Evolutionary conservation across 768 basidiomycete species (phyloP).

Genomic region (Postia placenta): DNA sequence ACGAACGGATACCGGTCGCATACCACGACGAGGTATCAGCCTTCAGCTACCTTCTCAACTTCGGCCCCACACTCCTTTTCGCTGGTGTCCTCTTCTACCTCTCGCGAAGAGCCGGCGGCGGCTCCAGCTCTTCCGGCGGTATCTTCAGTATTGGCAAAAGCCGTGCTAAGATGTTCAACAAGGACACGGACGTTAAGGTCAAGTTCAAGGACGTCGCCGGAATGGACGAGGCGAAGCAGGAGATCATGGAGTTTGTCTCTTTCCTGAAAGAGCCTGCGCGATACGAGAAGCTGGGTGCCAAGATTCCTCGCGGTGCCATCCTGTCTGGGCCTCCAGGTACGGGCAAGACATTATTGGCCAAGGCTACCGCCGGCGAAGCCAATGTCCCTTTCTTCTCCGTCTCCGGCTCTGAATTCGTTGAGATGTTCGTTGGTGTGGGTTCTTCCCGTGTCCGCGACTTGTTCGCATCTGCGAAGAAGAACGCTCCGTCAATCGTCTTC

Average conservation of each 20-base stretch:
- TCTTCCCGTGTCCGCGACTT: conserved; percentile 96
- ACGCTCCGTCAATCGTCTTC: conserved; percentile 98
- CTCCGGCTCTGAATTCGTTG: conserved; percentile 98
- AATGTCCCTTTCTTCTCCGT: conserved; percentile 97
- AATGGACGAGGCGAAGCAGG: conserved; percentile 99
- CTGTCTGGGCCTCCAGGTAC: conserved; percentile 96
- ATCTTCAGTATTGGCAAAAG: conserved; percentile 98
- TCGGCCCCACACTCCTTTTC: conserved; percentile 92
- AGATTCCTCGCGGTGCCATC: conserved; percentile 94
- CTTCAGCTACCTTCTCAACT: conserved; percentile 74
- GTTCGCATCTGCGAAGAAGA: conserved; percentile 95
- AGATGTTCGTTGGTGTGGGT: conserved; percentile 99
- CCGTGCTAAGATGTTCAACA: conserved; percentile 90
- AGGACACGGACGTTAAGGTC: conserved; percentile 89
- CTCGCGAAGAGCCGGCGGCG: conserved; percentile 61
- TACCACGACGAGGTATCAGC: conserved; percentile 94
- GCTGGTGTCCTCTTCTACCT: conserved; percentile 88
- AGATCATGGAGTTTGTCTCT: conserved; percentile 99
- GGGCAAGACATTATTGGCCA: conserved; percentile 95
- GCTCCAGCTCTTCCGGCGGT: conserved; percentile 66
- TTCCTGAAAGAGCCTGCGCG: conserved; percentile 94
- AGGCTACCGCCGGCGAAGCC: conserved; percentile 98
- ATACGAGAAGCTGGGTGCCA: conserved; percentile 95
- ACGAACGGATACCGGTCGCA: conserved; percentile 93
- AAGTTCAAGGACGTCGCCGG: conserved; percentile 97